Conservation (phyloP, 345 rosid genomes). For the Rhodomyrtus tomentosa region DNA sequence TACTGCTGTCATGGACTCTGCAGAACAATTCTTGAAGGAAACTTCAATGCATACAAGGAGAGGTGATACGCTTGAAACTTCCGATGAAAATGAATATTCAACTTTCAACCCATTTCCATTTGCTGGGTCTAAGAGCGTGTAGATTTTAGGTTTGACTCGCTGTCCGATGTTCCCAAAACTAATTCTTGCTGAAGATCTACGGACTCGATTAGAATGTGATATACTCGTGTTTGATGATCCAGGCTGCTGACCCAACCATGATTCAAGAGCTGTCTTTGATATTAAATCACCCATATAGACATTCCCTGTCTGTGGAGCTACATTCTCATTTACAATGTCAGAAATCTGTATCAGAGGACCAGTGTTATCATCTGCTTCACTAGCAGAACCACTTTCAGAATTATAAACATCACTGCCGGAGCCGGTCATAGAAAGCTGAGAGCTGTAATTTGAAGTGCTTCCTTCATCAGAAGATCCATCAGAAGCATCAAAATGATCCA, state of each 20-base stretch:
- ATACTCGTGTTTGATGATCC: conserved; percentile 31
- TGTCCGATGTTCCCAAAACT: conserved; percentile 63
- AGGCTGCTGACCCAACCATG: conserved; percentile 86
- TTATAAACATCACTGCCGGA: conserved; percentile 28
- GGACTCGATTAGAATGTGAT: conserved; percentile 25
- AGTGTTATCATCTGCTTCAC: conserved; percentile 26
- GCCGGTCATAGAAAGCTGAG: conserved; percentile 37
- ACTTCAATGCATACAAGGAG: conserved; percentile 54
- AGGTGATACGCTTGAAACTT: conserved; percentile 52
- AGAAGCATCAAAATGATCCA: conserved; percentile 28
- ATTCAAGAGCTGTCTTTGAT: conserved; percentile 35
- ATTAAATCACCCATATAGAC: background rate
- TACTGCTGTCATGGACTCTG: conserved; percentile 42
- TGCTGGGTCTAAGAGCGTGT: conserved; percentile 62
- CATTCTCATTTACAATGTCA: conserved; percentile 26
- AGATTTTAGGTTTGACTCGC: conserved; percentile 56
- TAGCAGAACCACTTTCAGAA: conserved; percentile 29
- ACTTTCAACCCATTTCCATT: conserved; percentile 82
- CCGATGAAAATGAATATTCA: conserved; percentile 68
- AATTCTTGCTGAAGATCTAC: conserved; percentile 58
- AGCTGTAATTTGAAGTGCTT: conserved; percentile 57
- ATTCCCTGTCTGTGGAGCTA: background rate
- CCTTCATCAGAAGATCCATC: conserved; percentile 57
- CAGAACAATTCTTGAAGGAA: conserved; percentile 60
- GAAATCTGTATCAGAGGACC: conserved; percentile 76